These are phyloP conservation scores for Keithomyces neogunnii DNA, from an alignment of 2,329 filamentous ascomycete species.

Conservation along the genomic window DNA sequence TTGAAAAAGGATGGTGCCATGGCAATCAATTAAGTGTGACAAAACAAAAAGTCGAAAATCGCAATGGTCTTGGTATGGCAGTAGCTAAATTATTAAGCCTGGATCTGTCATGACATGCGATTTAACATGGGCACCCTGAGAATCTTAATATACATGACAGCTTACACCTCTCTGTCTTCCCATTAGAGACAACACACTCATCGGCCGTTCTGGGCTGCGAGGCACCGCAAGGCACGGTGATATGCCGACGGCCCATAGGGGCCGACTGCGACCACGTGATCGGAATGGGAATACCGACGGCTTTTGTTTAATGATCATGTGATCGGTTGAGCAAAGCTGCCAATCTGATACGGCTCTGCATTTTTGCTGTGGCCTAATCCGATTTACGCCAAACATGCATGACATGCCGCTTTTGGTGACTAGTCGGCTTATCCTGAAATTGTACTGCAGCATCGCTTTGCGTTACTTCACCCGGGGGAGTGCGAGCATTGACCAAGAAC, in stretches of 20 bases:
- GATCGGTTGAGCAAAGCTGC: not conserved
- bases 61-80: not conserved
- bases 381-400: too few species aligned
- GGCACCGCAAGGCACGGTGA: not conserved
- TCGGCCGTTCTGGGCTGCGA: not conserved
- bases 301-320: not conserved
- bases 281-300: constrained; percentile 1
- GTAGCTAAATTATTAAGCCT: too few species aligned
- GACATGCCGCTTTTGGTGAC: too few species aligned
- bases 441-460: too few species aligned
- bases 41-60: too few species aligned
- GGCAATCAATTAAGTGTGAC: not conserved
- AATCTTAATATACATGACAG: constrained; percentile 12
- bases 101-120: too few species aligned
- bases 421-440: too few species aligned
- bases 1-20: constrained; percentile 20
- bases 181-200: not conserved
- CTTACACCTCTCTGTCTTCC: not conserved
- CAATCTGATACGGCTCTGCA: not conserved
- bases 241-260: not conserved
- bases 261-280: constrained; percentile 9
- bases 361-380: not conserved
- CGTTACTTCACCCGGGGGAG: too few species aligned
- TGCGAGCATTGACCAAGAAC: too few species aligned
- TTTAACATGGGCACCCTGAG: not conserved